Percentiles rank a stretch among this genome's conserved stretches.
These are phyloP conservation scores for Geosmithia putterillii DNA, from an alignment of 2,329 filamentous ascomycete genomes.

Conservation along the genomic window DNA sequence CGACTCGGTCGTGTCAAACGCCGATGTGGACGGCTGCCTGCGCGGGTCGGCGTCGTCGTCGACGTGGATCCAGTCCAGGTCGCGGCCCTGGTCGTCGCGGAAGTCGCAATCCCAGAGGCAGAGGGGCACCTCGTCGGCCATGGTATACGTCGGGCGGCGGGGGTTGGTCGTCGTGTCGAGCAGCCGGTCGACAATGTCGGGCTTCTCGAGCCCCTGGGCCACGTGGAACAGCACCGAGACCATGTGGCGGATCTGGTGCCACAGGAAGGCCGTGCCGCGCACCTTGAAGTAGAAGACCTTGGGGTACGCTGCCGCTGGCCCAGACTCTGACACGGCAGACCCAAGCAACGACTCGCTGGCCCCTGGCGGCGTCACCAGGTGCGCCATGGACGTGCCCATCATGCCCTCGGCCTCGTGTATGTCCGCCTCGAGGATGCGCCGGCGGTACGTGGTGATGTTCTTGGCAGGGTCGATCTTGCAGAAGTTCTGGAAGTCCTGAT, in stretches of 20 bases:
- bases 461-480: constrained; percentile 89
- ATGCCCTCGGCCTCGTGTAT: constrained; percentile 57
- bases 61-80: constrained; percentile 56
- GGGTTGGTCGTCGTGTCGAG: constrained; percentile 63
- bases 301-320: constrained; percentile 26
- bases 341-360: too few species aligned
- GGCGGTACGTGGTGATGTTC: constrained; percentile 72
- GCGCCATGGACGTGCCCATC: constrained; percentile 44
- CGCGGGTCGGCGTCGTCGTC: constrained; percentile 49
- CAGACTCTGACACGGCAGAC: too few species aligned
- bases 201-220: constrained; percentile 73
- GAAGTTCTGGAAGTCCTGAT: constrained; percentile 93
- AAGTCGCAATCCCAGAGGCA: constrained; percentile 97
- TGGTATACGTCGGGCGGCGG: constrained; percentile 72
- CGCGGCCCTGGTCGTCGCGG: constrained; percentile 18
- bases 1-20: constrained; percentile 49
- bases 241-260: constrained; percentile 97
- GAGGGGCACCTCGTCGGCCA: constrained; percentile 81
- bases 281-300: constrained; percentile 84
- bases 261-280: constrained; percentile 84
- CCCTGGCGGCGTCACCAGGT: constrained; percentile 33
- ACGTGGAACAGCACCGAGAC: constrained; percentile 86
- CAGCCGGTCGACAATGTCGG: constrained; percentile 59
- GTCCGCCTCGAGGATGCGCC: constrained; percentile 68
- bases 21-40: constrained; percentile 40